Conservation (phyloP, 805 yeast species). For the Ogataea ramenticola region DNA sequence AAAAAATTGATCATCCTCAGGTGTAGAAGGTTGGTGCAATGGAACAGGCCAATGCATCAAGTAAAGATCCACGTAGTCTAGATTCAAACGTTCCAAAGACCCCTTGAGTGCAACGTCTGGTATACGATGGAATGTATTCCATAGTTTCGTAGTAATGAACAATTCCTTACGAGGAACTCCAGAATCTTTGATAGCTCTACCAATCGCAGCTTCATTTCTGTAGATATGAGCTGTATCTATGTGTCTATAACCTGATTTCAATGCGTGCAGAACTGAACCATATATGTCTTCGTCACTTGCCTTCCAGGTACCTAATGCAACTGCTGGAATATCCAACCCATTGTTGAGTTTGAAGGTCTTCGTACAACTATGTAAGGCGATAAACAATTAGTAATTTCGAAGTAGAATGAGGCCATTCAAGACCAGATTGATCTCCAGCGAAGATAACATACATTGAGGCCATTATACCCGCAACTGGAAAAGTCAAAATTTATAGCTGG, state of each 20-base stretch:
- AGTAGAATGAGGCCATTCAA: too few relatives aligned
- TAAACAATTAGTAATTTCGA: background rate
- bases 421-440: too few relatives aligned
- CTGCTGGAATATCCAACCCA: conserved; percentile 53
- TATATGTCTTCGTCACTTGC: conserved; percentile 46
- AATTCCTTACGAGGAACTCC: conserved; percentile 59
- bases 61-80: conserved; percentile 74
- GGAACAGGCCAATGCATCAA: conserved; percentile 81
- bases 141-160: conserved; percentile 66
- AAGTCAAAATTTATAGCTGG: too few relatives aligned
- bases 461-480: background rate
- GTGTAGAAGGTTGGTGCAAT: conserved; percentile 29
- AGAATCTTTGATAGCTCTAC: conserved; percentile 46
- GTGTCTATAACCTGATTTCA: conserved; percentile 61
- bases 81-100: conserved; percentile 54
- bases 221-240: conserved; percentile 68
- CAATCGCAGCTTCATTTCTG: conserved; percentile 57
- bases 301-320: conserved; percentile 74
- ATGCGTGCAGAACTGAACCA: conserved; percentile 49
- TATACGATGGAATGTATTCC: conserved; percentile 43
- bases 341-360: conserved; percentile 34
- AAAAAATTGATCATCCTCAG: conserved; percentile 22
- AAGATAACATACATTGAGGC: background rate
- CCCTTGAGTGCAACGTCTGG: conserved; percentile 47
- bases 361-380: background rate